These are phyloP conservation scores for Chenopodium formosanum DNA, from an alignment of 148 eudicot genomes.

Conservation along the genomic window DNA sequence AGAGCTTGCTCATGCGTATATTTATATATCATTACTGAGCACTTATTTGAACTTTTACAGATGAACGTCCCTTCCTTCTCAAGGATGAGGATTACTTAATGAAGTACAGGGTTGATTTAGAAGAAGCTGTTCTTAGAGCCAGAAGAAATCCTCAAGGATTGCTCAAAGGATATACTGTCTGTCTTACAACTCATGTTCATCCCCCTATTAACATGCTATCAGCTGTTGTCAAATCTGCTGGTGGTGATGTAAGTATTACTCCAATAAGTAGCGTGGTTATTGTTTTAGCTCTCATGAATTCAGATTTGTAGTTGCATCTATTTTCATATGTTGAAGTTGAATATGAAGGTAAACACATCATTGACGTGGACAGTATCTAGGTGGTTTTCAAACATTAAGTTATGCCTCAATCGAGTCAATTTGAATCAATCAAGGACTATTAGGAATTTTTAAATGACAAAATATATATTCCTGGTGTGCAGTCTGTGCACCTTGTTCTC, in stretches of 20 bases:
- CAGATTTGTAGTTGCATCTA: background rate
- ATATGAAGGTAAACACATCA: background rate
- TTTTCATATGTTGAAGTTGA: slow-evolving; percentile 5
- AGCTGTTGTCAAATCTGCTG: slow-evolving; percentile 67
- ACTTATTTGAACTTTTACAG: slow-evolving; percentile 35
- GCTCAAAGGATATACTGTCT: slow-evolving; percentile 60
- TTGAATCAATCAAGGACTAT: background rate
- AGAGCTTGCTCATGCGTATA: slow-evolving; percentile 1
- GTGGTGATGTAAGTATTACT: slow-evolving; percentile 67
- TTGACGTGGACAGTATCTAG: background rate
- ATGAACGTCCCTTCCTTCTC: slow-evolving; percentile 69
- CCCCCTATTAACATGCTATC: slow-evolving; percentile 58
- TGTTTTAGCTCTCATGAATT: background rate
- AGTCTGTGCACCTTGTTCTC: background rate
- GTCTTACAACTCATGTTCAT: slow-evolving; percentile 61
- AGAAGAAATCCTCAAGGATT: slow-evolving; percentile 50
- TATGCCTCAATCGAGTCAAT: background rate
- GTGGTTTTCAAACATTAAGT: background rate
- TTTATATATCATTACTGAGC: background rate
- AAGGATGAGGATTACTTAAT: slow-evolving; percentile 58
- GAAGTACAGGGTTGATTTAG: slow-evolving; percentile 60
- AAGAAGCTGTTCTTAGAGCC: slow-evolving; percentile 68
- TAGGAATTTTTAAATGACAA: background rate
- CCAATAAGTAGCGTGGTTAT: background rate
- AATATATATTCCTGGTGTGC: background rate